Base-by-base conservation (phyloP, 305 asterid species). In the Euphrasia arctica region DNA sequence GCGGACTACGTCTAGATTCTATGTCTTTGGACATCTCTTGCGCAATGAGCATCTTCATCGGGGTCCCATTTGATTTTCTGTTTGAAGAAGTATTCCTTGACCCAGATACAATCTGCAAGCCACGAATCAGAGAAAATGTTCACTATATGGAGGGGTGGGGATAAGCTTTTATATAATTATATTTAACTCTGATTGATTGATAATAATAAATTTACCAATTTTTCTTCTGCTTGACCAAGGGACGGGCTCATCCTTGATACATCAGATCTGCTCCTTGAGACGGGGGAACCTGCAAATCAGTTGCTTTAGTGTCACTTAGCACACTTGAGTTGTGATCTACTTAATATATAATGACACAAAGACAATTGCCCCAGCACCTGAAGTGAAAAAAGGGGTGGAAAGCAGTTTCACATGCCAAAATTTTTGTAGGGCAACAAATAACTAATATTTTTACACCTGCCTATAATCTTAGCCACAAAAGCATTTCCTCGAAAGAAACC, bases 1-100 rank as follows among this genome's bases (percentile, higher is more conserved):
- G 10, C 11, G 45, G 85, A 70, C 81, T 78, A 36, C 76, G 80
- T 55, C 77, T 75, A 48, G 79, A 63, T 57, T 79, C 88, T 3
- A 77, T 80, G 61, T 93, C 99, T 74, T 83, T 93, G 71, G 97
- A 88, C 97, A 93, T 90, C 78, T 93, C 99, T 71, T 87, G 87
- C 36, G 89, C 99, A 63, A 93, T 88, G 63, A 90, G 95, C 92
- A 79, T 85, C 88, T 90, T 93, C 85, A 93, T 85, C 42, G 97
- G 95, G 8, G 86, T 88, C 71, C 70, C 88, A 56, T 82, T 76
- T 39, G 88, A 74, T 66, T 78, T 88, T 80, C 75, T 78, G 68
- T 73, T 80, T 60, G 87, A 72, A 66, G 54, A 58, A 59, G 72
- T 70, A 79, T 82, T 80, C 48, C 73, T 75, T 54, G 74, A 70